A percentile compares a stretch with the other conserved stretches of the same genome.
These are phyloP conservation scores for Pichia nakasei DNA, from an alignment of 805 yeast genomes.

Conservation along the genomic window DNA sequence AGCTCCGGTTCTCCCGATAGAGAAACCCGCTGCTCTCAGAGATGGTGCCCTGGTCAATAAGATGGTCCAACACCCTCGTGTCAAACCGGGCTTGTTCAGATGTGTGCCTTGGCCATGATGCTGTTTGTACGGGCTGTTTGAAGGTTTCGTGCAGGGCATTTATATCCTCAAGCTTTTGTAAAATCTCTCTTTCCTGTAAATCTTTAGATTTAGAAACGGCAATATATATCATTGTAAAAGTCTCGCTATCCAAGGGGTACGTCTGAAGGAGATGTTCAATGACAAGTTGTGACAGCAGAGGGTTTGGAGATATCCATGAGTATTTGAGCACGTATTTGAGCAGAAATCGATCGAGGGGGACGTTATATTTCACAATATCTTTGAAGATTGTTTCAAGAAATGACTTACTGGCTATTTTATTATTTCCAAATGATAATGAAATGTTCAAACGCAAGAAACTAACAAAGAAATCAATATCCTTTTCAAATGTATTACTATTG, in stretches of 20 bases:
- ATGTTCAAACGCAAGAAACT: constrained; percentile 4
- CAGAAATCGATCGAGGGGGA: constrained; percentile 6
- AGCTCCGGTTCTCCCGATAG: too few species aligned
- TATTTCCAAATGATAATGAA: constrained; percentile 1
- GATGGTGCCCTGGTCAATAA: background rate
- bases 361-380: constrained; percentile 1
- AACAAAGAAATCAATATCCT: constrained; percentile 5
- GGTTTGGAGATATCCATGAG: background rate
- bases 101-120: background rate
- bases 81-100: background rate
- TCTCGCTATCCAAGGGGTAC: constrained; percentile 4
- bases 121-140: background rate
- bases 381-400: constrained; percentile 4
- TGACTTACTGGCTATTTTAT: background rate
- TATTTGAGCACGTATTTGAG: constrained; percentile 7
- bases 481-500: constrained; percentile 1
- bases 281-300: background rate
- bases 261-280: background rate
- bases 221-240: background rate
- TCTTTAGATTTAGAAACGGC: background rate
- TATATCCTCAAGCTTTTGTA: background rate
- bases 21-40: too few species aligned
- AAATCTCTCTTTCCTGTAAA: background rate
- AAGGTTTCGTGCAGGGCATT: background rate
- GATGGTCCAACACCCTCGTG: background rate